Evolutionary conservation across 176 grass and related monocot genomes (phyloP), one percentile per base, ranked within the genome.

Genomic region (Triticum turgidum): DNA sequence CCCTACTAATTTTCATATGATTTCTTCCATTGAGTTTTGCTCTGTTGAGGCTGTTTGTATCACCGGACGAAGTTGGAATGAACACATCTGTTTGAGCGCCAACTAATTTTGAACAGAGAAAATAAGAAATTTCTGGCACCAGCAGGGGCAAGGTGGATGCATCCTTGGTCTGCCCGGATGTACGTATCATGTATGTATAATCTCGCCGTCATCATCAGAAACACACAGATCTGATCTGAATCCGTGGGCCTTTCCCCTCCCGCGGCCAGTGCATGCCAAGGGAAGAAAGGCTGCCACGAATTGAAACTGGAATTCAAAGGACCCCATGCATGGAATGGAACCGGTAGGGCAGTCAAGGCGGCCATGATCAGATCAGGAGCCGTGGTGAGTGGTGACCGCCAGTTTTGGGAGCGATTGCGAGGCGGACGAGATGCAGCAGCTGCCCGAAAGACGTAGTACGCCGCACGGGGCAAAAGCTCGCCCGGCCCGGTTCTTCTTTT

Each of bases 381-480:
- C 14, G 51, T 54, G 51, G 51, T 54, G 5, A 51, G 49, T 51
- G 49, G 49, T 51, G 49, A 41, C 12, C 12, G 45, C 45, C 45
- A 49, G 45, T 49, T 13, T 51, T 51, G 49, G 12, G 49, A 51
- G 49, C 5, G 15, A 18, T 54, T 54, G 51, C 51, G 51, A 54
- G 15, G 51, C 51, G 51, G 15, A 54, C 14, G 49, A 52, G 44
- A 47, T 47, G 44, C 44, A 47, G 44, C 44, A 49, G 51, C 51
- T 17, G 51, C 56, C 56, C 56, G 56, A 59, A 59, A 59, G 56
- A 59, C 17, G 7, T 20, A 52, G 5, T 14, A 59, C 56, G 56
- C 56, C 11, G 86, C 86, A 88, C 80, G 86, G 81, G 72, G 61
- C 47, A 83, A 88, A 88, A 88, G 86, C 80, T 9, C 18, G 5